Percentiles rank a stretch among this genome's conserved stretches.
phyloP scores from a whole-genome alignment of 352 stramenopile genomes.

The Peronospora tabacina region DNA sequence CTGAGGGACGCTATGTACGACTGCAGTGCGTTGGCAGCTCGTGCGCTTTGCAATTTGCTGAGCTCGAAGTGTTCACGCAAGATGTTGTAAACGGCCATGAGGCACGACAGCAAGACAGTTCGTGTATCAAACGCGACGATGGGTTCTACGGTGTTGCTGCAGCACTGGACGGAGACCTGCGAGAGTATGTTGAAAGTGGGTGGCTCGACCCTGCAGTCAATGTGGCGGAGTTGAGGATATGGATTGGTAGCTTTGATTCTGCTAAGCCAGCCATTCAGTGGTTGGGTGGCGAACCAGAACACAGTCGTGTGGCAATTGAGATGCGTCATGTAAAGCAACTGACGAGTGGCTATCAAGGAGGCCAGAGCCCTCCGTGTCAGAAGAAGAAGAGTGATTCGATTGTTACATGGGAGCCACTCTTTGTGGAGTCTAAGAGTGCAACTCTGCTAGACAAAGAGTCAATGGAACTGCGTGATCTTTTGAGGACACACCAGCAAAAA shows the following conservation, averaged over 20 bases:
- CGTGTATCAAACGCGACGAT: constrained; percentile 27
- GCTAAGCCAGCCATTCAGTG: constrained; percentile 51
- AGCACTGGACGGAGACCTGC: constrained; percentile 30
- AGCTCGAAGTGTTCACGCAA: constrained; percentile 49
- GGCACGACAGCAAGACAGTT: neutral
- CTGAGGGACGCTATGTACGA: constrained; percentile 46
- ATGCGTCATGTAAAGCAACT: constrained; percentile 26
- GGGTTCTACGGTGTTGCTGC: constrained; percentile 53
- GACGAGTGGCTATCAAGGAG: constrained; percentile 3
- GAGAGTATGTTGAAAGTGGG: constrained; percentile 46
- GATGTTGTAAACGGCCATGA: constrained; percentile 4
- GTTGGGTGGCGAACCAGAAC: constrained; percentile 14
- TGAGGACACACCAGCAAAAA: constrained; percentile 26
- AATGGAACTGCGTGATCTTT: constrained; percentile 25
- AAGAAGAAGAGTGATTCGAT: constrained; percentile 4
- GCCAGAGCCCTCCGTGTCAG: neutral
- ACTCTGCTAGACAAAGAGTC: constrained; percentile 48
- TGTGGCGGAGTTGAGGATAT: constrained; percentile 41
- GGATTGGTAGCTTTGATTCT: constrained; percentile 57
- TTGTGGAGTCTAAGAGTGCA: constrained; percentile 28
- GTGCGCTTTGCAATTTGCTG: constrained; percentile 52
- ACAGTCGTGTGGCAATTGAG: constrained; percentile 19
- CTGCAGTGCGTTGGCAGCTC: constrained; percentile 39
- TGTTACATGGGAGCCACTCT: constrained; percentile 21
- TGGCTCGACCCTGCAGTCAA: constrained; percentile 46